A percentile compares a stretch with the other conserved stretches of the same genome.
Conservation (phyloP, 352 stramenopile genomes). For the Elongisporangium prolatum region DNA sequence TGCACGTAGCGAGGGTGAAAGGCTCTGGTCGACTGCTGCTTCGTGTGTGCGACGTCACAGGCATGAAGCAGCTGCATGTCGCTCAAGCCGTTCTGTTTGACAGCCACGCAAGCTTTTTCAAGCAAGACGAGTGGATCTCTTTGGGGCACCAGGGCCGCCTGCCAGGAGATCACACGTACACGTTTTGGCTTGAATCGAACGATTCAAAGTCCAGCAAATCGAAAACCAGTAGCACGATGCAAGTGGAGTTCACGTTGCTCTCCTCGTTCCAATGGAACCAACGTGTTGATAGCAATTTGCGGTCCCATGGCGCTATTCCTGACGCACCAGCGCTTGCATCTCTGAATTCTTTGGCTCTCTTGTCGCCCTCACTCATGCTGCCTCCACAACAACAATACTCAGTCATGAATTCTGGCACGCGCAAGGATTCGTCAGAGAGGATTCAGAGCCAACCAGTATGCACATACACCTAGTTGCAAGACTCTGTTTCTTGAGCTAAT, state of each 20-base stretch:
- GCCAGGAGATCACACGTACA: constrained; percentile 57
- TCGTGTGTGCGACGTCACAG: constrained; percentile 49
- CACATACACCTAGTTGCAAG: background rate
- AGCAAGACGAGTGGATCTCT: constrained; percentile 29
- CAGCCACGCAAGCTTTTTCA: constrained; percentile 61
- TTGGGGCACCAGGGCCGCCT: constrained; percentile 37
- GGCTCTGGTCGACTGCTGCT: constrained; percentile 54
- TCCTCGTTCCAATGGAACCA: constrained; percentile 28
- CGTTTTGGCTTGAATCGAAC: constrained; percentile 58
- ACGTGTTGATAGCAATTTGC: constrained; percentile 11
- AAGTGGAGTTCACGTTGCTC: constrained; percentile 39
- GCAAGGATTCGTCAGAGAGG: background rate
- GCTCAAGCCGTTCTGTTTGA: constrained; percentile 63
- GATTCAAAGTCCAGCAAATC: background rate
- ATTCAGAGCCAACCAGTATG: background rate
- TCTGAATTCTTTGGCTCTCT: background rate
- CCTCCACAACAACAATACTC: constrained; percentile 13
- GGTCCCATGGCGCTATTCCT: background rate
- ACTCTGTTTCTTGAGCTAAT: too few relatives aligned
- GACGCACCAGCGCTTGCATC: background rate
- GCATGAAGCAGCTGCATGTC: constrained; percentile 41
- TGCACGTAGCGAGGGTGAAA: constrained; percentile 48
- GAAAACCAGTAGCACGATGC: constrained; percentile 14
- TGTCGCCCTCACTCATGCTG: constrained; percentile 22
- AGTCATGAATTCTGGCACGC: constrained; percentile 15